Evolutionary conservation across 768 basidiomycete genomes (phyloP).

Genomic region (Lentinula lateritia): DNA sequence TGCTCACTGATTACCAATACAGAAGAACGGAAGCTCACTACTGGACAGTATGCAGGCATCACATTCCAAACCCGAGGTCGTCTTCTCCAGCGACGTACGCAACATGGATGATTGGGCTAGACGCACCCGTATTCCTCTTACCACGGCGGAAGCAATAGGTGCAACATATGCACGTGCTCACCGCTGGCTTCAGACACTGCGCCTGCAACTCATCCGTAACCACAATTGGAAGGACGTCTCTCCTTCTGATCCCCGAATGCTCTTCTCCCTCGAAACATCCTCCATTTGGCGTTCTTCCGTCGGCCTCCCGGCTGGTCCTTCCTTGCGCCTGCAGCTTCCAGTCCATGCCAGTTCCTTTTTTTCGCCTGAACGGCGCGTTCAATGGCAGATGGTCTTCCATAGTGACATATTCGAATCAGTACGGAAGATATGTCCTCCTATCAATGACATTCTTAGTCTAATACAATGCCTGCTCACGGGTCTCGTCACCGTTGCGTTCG

Average conservation of each 20-base stretch:
- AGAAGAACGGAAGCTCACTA: neutral
- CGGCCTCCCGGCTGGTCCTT: slow-evolving; percentile 73
- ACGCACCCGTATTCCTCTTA: slow-evolving; percentile 75
- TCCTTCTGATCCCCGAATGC: slow-evolving; percentile 60
- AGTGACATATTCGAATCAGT: slow-evolving; percentile 70
- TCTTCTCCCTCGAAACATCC: slow-evolving; percentile 74
- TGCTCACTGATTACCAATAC: neutral
- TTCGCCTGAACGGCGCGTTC: slow-evolving; percentile 75
- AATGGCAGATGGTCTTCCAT: slow-evolving; percentile 90
- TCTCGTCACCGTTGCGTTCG: slow-evolving; percentile 65
- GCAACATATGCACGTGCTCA: slow-evolving; percentile 78
- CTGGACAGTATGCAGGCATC: slow-evolving; percentile 4
- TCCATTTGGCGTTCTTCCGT: slow-evolving; percentile 74
- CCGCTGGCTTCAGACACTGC: slow-evolving; percentile 65
- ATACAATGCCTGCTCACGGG: slow-evolving; percentile 72
- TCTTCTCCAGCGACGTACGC: slow-evolving; percentile 74
- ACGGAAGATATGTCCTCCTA: slow-evolving; percentile 60
- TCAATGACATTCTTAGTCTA: slow-evolving; percentile 64
- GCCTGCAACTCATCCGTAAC: slow-evolving; percentile 56
- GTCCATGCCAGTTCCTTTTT: slow-evolving; percentile 81
- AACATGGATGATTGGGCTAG: slow-evolving; percentile 83
- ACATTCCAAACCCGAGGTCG: slow-evolving; percentile 45
- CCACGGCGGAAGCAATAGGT: slow-evolving; percentile 77
- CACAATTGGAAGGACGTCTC: slow-evolving; percentile 65
- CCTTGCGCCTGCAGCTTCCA: slow-evolving; percentile 67